A percentile compares a stretch with the other conserved stretches of the same genome.
phyloP scores from a whole-genome alignment of 192 early-diverging fungal genomes.

The Mycoemilia scoparia region DNA sequence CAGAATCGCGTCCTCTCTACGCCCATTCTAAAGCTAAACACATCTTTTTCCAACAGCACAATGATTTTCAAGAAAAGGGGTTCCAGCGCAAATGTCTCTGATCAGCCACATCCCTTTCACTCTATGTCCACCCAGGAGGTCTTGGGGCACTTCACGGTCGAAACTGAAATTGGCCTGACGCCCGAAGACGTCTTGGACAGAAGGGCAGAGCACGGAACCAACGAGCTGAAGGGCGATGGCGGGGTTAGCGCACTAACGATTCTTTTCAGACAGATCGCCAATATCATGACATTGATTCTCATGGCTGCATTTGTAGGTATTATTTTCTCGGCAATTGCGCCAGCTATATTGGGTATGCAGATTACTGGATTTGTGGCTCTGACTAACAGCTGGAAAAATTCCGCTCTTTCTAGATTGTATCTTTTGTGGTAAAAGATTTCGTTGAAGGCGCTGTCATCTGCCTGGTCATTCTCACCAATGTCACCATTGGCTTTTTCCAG shows the following conservation, averaged over 20 bases:
- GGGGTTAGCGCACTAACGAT: constrained; percentile 44
- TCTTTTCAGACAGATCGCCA: constrained; percentile 42
- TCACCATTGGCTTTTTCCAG: constrained; percentile 82
- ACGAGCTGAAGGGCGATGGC: constrained; percentile 49
- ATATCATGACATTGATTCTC: constrained; percentile 45
- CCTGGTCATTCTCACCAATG: constrained; percentile 68
- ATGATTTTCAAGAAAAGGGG: constrained; percentile 11
- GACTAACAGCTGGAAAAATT: no score
- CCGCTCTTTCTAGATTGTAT: background rate
- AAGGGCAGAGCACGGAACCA: constrained; percentile 27
- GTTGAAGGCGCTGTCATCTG: constrained; percentile 50
- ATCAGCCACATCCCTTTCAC: constrained; percentile 18
- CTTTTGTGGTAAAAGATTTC: no score
- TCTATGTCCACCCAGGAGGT: constrained; percentile 13
- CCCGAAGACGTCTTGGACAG: constrained; percentile 26
- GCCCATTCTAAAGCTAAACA: no score
- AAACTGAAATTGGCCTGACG: constrained; percentile 19
- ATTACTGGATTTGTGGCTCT: no score
- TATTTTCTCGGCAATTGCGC: no score
- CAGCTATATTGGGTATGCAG: no score
- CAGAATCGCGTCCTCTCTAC: no score
- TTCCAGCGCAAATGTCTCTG: background rate
- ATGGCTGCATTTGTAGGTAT: constrained; percentile 44
- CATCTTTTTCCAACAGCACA: no score
- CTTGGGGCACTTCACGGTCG: constrained; percentile 10